A percentile compares a stretch with the other conserved stretches of the same genome.
Evolutionary conservation across 306 rosid genomes (phyloP).

Genomic region (Cucurbita argyrosperma): DNA sequence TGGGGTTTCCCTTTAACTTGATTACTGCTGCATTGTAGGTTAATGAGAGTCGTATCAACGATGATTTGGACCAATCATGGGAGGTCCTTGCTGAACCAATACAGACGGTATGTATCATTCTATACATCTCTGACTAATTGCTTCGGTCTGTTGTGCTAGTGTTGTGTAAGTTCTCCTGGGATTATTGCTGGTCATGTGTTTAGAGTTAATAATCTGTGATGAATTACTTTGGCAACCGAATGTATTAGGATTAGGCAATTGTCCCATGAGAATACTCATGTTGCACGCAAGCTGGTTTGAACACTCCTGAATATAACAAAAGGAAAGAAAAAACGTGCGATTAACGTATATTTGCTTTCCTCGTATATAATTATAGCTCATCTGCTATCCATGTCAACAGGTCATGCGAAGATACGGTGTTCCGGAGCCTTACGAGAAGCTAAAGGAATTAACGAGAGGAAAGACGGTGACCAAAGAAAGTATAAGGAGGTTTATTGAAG

Average conservation of each 20-base stretch:
- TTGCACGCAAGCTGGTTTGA: no score
- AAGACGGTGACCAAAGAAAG: slow-evolving; percentile 64
- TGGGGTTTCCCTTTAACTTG: background rate
- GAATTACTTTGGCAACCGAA: no score
- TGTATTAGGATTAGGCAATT: no score
- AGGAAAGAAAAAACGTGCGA: no score
- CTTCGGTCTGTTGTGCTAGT: background rate
- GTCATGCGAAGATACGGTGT: slow-evolving; percentile 92
- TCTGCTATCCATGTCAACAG: slow-evolving; percentile 13
- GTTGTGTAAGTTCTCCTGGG: background rate
- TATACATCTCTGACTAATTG: background rate
- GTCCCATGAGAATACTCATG: no score
- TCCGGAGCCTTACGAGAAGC: slow-evolving; percentile 90
- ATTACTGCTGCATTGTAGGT: slow-evolving; percentile 22
- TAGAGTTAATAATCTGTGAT: no score
- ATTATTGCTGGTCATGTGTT: no score
- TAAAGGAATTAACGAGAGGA: slow-evolving; percentile 81
- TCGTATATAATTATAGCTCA: background rate
- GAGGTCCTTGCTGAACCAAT: slow-evolving; percentile 97
- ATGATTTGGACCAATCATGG: slow-evolving; percentile 78
- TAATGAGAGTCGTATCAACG: slow-evolving; percentile 56
- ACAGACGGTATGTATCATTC: slow-evolving; percentile 53
- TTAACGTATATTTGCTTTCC: background rate
- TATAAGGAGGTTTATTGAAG: slow-evolving; percentile 54
- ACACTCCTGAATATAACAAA: no score